Conservation (phyloP, 495 filamentous ascomycete genomes). For the Letharia columbiana region DNA sequence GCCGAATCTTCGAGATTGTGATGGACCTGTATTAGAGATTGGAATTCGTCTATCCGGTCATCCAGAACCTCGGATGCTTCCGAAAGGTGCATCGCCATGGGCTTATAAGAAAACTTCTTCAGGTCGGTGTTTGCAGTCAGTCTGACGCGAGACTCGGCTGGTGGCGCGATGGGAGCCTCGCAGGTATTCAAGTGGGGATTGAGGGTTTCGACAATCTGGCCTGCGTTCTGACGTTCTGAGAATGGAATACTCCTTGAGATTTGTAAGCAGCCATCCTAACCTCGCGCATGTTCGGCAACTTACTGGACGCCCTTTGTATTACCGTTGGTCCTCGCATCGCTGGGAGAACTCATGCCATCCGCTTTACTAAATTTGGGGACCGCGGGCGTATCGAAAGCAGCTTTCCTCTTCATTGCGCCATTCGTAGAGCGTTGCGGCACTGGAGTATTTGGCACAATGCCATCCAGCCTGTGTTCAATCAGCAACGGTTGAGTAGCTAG, state of each 20-base stretch:
- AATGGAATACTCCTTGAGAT: conserved; percentile 49
- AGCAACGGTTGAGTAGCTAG: conserved; percentile 12
- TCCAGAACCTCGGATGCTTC: conserved; percentile 89
- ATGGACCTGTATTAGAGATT: conserved; percentile 58
- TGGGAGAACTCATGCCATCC: conserved; percentile 36
- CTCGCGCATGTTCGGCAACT: conserved; percentile 4
- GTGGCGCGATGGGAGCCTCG: conserved; percentile 65
- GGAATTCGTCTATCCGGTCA: conserved; percentile 88
- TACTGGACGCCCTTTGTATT: conserved; percentile 21
- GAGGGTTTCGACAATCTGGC: conserved; percentile 70
- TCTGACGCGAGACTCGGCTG: conserved; percentile 66
- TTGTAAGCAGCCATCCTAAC: neutral
- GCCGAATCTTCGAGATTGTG: conserved; percentile 68
- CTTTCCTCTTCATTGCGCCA: conserved; percentile 50
- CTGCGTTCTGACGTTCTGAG: conserved; percentile 62
- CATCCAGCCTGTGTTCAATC: conserved; percentile 54
- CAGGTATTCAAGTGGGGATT: conserved; percentile 63
- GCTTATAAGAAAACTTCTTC: conserved; percentile 83
- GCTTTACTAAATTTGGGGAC: conserved; percentile 44
- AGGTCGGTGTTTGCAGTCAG: conserved; percentile 74
- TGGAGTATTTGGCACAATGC: conserved; percentile 67
- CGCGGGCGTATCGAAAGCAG: conserved; percentile 49
- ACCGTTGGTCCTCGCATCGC: conserved; percentile 24
- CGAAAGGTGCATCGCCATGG: conserved; percentile 86
- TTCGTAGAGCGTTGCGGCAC: conserved; percentile 39